Evolutionary conservation across 192 early-diverging fungal species (phyloP).

Genomic region (Entomortierella chlamydospora): DNA sequence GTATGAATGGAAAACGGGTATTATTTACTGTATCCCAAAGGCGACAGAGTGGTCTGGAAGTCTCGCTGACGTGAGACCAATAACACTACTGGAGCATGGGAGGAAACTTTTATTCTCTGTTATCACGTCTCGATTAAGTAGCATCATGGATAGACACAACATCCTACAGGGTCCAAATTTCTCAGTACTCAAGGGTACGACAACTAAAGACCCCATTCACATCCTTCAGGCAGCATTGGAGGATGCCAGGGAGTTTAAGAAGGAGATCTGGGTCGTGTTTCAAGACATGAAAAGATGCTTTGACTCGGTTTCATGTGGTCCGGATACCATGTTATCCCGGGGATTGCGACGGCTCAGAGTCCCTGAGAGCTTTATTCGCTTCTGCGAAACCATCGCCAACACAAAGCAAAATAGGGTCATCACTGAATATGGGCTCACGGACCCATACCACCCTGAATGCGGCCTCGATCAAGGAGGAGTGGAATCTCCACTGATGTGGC

Average conservation of each 20-base stretch:
- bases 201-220: conserved; percentile 31
- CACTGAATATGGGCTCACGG: not conserved
- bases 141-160: not conserved
- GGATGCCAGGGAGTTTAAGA: conserved; percentile 22
- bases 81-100: conserved; percentile 20
- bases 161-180: conserved; percentile 28
- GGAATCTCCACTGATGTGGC: not conserved
- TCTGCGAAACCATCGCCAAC: not conserved
- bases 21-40: conserved; percentile 32
- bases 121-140: not conserved
- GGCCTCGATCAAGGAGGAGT: not conserved
- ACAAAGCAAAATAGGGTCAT: not conserved
- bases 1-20: conserved; percentile 13
- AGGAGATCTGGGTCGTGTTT: conserved; percentile 25
- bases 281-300: conserved; percentile 39
- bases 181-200: conserved; percentile 30
- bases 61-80: conserved; percentile 11
- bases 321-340: conserved; percentile 6
- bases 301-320: conserved; percentile 23
- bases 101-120: conserved; percentile 21
- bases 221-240: conserved; percentile 18
- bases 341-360: not conserved
- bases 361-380: no score
- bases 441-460: not conserved
- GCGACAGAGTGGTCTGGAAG: conserved; percentile 20